Evolutionary conservation across 2,329 filamentous ascomycete genomes (phyloP).

Genomic region (Hortaea werneckii): DNA sequence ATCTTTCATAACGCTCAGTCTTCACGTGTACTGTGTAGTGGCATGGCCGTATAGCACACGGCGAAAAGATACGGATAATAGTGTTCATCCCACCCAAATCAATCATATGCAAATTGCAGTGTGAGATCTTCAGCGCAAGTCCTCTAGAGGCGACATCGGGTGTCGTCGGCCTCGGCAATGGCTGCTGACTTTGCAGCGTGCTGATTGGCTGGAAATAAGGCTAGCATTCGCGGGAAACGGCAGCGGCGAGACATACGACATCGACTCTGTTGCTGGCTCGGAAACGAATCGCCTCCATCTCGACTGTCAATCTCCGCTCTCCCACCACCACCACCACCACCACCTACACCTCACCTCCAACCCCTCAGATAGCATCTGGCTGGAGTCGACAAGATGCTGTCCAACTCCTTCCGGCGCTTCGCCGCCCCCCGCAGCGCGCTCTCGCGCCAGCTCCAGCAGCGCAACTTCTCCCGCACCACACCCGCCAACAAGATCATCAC

Average conservation of each 20-base stretch:
- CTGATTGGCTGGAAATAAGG: not conserved
- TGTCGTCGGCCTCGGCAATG: not conserved
- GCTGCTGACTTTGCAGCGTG: not conserved
- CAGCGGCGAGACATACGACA: not conserved
- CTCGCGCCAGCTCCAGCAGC: constrained; percentile 30
- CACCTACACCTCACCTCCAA: not conserved
- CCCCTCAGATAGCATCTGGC: not conserved
- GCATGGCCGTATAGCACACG: too few relatives aligned
- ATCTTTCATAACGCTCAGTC: too few relatives aligned
- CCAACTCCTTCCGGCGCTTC: constrained; percentile 26
- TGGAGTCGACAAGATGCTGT: constrained; percentile 21
- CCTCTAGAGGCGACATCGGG: not conserved
- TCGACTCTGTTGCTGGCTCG: not conserved
- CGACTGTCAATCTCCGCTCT: not conserved
- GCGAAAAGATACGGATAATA: too few relatives aligned
- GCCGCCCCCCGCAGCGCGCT: constrained; percentile 19
- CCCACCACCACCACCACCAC: not conserved
- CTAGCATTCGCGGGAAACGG: not conserved
- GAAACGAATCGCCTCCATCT: too few relatives aligned
- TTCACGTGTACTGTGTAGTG: too few relatives aligned
- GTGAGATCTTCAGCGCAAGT: not conserved
- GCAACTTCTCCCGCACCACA: constrained; percentile 75
- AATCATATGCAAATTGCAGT: too few relatives aligned
- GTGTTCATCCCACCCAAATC: too few relatives aligned
- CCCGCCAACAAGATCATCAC: constrained; percentile 76